These are phyloP conservation scores for Penicillium palitans DNA, from an alignment of 2,329 filamentous ascomycete genomes.

Conservation along the genomic window DNA sequence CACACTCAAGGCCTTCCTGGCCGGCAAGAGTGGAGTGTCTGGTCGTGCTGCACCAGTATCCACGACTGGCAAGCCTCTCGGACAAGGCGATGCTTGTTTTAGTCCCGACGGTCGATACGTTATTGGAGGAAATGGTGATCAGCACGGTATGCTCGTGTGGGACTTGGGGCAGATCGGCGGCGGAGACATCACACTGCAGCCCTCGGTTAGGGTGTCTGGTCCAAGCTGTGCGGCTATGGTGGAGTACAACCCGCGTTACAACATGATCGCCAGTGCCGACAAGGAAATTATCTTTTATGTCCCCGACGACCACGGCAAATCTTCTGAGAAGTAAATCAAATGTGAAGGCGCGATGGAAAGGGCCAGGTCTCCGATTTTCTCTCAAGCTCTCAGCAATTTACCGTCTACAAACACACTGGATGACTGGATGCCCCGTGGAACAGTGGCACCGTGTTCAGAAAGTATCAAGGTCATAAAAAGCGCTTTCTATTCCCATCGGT, in stretches of 20 bases:
- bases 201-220: conserved; percentile 43
- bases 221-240: conserved; percentile 69
- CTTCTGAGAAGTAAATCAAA: conserved; percentile 34
- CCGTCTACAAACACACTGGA: not conserved
- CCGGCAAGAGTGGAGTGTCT: conserved; percentile 49
- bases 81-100: conserved; percentile 79
- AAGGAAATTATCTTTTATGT: conserved; percentile 79
- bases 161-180: conserved; percentile 64
- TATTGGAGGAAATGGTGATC: conserved; percentile 69
- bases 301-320: conserved; percentile 58
- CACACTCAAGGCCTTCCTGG: conserved; percentile 70
- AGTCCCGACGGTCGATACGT: conserved; percentile 87
- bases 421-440: not conserved
- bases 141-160: conserved; percentile 80
- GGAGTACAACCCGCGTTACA: conserved; percentile 86
- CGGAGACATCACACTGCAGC: conserved; percentile 55
- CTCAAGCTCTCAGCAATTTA: not conserved
- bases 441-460: conserved; percentile 1
- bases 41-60: conserved; percentile 54
- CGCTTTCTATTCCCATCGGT: not conserved
- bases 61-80: conserved; percentile 54
- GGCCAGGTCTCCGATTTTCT: not conserved
- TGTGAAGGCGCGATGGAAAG: not conserved
- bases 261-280: conserved; percentile 87
- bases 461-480: not conserved